A percentile compares a stretch with the other conserved stretches of the same genome.
Evolutionary conservation across 208 protist species (phyloP).

Genomic region (Zelonia costaricensis): DNA sequence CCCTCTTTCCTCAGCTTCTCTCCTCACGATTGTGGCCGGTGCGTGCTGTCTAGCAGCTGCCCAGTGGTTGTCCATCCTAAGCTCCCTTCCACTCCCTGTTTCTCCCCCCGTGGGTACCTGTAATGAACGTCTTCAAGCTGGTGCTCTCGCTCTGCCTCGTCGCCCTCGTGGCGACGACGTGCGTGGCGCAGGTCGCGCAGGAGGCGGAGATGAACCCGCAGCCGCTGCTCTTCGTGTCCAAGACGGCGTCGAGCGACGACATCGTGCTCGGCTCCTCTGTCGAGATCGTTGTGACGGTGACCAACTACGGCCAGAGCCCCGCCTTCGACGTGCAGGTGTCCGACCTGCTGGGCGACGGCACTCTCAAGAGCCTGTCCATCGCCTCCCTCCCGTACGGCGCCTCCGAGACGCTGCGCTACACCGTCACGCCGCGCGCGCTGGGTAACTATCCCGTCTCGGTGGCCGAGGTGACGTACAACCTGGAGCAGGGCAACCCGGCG

Average conservation of each 20-base stretch:
- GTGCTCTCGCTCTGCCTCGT: slow-evolving; percentile 26
- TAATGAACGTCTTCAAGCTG: slow-evolving; percentile 18
- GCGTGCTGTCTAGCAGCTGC: too few species aligned
- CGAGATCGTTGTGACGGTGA: slow-evolving; percentile 74
- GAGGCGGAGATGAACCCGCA: slow-evolving; percentile 33
- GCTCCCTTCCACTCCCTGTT: background rate
- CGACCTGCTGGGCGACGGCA: slow-evolving; percentile 63
- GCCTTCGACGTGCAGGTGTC: slow-evolving; percentile 71
- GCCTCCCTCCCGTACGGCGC: slow-evolving; percentile 62
- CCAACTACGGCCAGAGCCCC: slow-evolving; percentile 80
- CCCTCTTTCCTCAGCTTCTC: too few species aligned
- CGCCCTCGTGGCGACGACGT: slow-evolving; percentile 23
- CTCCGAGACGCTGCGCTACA: slow-evolving; percentile 71
- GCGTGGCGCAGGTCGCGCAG: slow-evolving; percentile 17
- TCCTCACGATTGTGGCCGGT: too few species aligned
- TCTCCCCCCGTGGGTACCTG: background rate
- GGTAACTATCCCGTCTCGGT: slow-evolving; percentile 74
- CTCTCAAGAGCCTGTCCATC: slow-evolving; percentile 44
- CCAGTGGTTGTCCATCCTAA: background rate
- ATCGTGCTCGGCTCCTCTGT: slow-evolving; percentile 73
- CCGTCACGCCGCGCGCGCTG: slow-evolving; percentile 58
- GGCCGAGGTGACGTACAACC: slow-evolving; percentile 72
- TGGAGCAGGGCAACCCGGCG: slow-evolving; percentile 53
- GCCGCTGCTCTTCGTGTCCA: slow-evolving; percentile 81
- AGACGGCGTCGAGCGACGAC: slow-evolving; percentile 70